Percentiles rank a stretch among this genome's conserved stretches.
These are phyloP conservation scores for Erodium texanum DNA, from an alignment of 441 rosid species.

Conservation along the genomic window DNA sequence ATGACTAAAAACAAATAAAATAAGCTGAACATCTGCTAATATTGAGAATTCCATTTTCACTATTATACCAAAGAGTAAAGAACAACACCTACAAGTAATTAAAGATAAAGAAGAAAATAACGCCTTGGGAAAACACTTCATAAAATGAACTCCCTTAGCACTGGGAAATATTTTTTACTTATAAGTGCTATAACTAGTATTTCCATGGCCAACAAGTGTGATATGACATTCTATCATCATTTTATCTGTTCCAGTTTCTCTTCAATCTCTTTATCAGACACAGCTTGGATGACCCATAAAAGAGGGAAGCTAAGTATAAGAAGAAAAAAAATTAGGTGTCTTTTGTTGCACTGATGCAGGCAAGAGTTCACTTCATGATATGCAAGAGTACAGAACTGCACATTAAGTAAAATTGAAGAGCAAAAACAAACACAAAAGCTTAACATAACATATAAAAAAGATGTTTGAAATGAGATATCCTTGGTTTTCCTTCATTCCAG, in stretches of 20 bases:
- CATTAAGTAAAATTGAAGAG: background rate
- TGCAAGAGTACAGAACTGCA: background rate
- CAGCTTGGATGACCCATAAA: background rate
- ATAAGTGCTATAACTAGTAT: background rate
- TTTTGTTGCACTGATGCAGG: background rate
- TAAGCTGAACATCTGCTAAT: background rate
- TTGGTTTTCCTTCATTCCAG: background rate
- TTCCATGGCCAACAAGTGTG: background rate
- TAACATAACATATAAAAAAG: background rate
- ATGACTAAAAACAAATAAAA: background rate
- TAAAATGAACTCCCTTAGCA: background rate
- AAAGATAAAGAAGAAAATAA: background rate
- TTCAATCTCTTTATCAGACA: background rate
- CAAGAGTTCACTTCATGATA: background rate
- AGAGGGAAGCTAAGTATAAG: background rate
- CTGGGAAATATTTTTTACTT: background rate
- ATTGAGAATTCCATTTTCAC: too few relatives aligned
- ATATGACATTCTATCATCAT: background rate
- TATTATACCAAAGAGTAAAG: background rate
- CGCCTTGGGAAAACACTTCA: background rate
- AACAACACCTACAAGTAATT: background rate
- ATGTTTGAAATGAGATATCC: background rate
- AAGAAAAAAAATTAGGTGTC: background rate
- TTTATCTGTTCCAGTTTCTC: background rate
- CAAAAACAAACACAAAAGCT: background rate